Percentiles rank a stretch among this genome's conserved stretches.
Evolutionary conservation across 495 filamentous ascomycete species (phyloP).

Genomic region (Aspergillus conjunctus): DNA sequence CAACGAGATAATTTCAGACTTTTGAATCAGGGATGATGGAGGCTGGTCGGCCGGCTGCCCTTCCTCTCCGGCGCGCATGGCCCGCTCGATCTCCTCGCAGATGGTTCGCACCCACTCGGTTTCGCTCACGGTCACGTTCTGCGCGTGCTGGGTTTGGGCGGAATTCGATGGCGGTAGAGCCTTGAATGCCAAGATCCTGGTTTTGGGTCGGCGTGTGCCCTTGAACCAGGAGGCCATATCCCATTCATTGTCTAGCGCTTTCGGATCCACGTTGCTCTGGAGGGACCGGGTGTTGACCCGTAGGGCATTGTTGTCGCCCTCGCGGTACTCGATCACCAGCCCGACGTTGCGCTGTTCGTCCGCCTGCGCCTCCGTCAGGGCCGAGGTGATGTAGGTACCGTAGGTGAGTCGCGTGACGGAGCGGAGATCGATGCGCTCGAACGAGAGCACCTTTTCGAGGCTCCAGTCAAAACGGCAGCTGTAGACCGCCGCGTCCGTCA

Average conservation of each 20-base stretch:
- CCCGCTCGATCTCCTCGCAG: constrained; percentile 59
- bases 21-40: constrained; percentile 52
- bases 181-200: constrained; percentile 60
- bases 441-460: constrained; percentile 85
- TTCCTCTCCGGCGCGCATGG: constrained; percentile 37
- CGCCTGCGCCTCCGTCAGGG: constrained; percentile 68
- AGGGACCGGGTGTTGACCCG: constrained; percentile 84
- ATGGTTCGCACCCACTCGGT: constrained; percentile 69
- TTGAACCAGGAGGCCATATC: constrained; percentile 47
- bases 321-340: constrained; percentile 73
- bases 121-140: constrained; percentile 57
- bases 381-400: constrained; percentile 88
- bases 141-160: constrained; percentile 42
- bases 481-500: constrained; percentile 85
- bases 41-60: constrained; percentile 11
- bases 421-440: constrained; percentile 80
- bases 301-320: constrained; percentile 63
- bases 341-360: constrained; percentile 83
- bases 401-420: constrained; percentile 69
- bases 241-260: constrained; percentile 39
- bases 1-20: constrained; percentile 76
- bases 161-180: constrained; percentile 41
- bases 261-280: constrained; percentile 52
- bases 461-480: constrained; percentile 90
- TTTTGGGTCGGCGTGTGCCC: constrained; percentile 34